Evolutionary conservation across 2,329 filamentous ascomycete species (phyloP).

Genomic region (Aspergillus pseudoviridinutans): DNA sequence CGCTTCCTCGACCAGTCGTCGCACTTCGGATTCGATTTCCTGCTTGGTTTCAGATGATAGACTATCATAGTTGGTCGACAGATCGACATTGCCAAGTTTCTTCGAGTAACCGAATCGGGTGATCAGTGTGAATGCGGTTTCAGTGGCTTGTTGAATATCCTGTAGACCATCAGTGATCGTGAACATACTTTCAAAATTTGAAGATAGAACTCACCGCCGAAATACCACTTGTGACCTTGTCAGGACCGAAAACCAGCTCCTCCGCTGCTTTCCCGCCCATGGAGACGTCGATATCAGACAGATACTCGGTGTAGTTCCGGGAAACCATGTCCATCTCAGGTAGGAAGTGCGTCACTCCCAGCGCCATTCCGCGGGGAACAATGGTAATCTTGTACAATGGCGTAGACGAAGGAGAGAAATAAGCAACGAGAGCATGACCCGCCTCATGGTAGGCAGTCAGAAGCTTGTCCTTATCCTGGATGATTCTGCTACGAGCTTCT

Average conservation of each 20-base stretch:
- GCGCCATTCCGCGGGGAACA: slow-evolving; percentile 78
- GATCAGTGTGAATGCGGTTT: slow-evolving; percentile 80
- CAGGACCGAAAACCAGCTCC: slow-evolving; percentile 86
- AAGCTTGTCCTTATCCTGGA: slow-evolving; percentile 89
- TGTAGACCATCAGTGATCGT: slow-evolving; percentile 32
- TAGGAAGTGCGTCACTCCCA: slow-evolving; percentile 83
- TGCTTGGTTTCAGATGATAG: slow-evolving; percentile 84
- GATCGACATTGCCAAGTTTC: slow-evolving; percentile 83
- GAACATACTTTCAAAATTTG: neutral
- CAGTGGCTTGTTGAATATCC: slow-evolving; percentile 82
- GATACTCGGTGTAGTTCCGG: slow-evolving; percentile 76
- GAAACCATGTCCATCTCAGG: slow-evolving; percentile 93
- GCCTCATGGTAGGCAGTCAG: slow-evolving; percentile 97
- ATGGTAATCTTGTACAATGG: slow-evolving; percentile 97
- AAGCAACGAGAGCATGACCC: slow-evolving; percentile 84
- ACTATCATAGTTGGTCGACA: slow-evolving; percentile 71
- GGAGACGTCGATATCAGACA: slow-evolving; percentile 72
- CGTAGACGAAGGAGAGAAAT: slow-evolving; percentile 71
- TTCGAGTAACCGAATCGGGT: slow-evolving; percentile 86
- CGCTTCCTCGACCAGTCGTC: slow-evolving; percentile 76
- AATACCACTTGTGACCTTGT: slow-evolving; percentile 86
- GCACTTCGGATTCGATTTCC: slow-evolving; percentile 83
- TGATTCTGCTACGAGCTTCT: slow-evolving; percentile 83
- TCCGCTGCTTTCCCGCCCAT: slow-evolving; percentile 86
- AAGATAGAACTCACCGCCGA: slow-evolving; percentile 57